Evolutionary conservation across 2,329 filamentous ascomycete genomes (phyloP), one percentile per base, ranked within the genome.

Genomic region (Neofusicoccum parvum): DNA sequence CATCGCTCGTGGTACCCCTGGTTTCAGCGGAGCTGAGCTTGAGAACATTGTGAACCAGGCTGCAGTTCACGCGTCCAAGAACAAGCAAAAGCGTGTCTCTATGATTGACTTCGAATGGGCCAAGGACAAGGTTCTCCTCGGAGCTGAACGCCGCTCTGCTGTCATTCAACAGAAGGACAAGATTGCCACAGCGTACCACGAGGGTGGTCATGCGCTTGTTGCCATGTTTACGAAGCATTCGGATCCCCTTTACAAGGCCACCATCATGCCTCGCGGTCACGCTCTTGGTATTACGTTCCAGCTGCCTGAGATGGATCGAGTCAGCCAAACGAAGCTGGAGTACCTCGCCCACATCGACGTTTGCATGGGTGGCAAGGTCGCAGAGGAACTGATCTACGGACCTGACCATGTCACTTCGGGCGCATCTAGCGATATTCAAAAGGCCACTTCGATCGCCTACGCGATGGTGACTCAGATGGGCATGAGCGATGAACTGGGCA

Each of bases 41-140:
- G 95, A 98, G 80, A 99, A 97, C 76, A 88, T 99, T 71, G 91
- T 97, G 74, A 99, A 99, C 79, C 92, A 97, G 76, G 95, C 95
- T 37, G 95, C 95, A 23, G 90, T 99, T 49, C 92, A 91, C 73
- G 95, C 95, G n/a, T 96, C 92, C 73, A 92, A 95, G 76, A 86
- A 91, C 70, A 95, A 94, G 80, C 86, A 90, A 45, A 83, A 83
- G 66, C 86, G 89, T 51, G 92, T 99, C 62, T 86, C 86, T 12
- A 90, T 92, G 78, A 80, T 85, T 39, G 93, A 98, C 74, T 89
- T 98, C 69, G 94, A 97, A 71, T 99, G 94, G 94, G 95, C 95
- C 65, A 98, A 96, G 80, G 95, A 99, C 82, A 95, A 95, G 80
- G 92, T 99, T 63, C 90, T 97, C 77, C 97, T 99, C 92, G 95